These are phyloP conservation scores for Candida albicans DNA, from an alignment of 1,139 yeast species.

Conservation along the genomic window DNA sequence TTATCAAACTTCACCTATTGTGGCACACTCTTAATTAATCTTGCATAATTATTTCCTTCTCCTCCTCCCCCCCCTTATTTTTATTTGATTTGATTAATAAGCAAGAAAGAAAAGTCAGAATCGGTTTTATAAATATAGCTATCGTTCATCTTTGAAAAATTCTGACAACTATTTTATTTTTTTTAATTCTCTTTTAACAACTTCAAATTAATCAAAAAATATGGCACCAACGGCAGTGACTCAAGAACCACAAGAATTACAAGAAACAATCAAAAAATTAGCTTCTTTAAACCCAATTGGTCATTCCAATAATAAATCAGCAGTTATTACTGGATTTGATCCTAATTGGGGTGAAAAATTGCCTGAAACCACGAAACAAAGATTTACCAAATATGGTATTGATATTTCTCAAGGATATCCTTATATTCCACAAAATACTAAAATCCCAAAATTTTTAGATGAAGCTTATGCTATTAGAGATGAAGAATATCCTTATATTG, in stretches of 20 bases:
- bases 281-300: conserved; percentile 23
- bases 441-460: conserved; percentile 51
- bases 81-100: not conserved
- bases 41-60: too few species aligned
- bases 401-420: conserved; percentile 39
- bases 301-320: conserved; percentile 12
- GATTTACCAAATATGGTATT: conserved; percentile 30
- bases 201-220: too few species aligned
- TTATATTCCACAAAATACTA: conserved; percentile 22
- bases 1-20: too few species aligned
- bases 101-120: not conserved
- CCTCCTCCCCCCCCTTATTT: not conserved
- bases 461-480: conserved; percentile 49
- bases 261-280: conserved; percentile 18
- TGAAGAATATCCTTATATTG: conserved; percentile 41
- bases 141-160: too few species aligned
- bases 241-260: conserved; percentile 14
- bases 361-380: conserved; percentile 29
- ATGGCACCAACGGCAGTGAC: conserved; percentile 15
- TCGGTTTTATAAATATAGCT: too few species aligned
- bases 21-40: too few species aligned
- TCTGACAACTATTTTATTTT: too few species aligned
- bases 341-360: conserved; percentile 23
- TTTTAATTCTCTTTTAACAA: too few species aligned
- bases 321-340: conserved; percentile 14